Evolutionary conservation across 768 basidiomycete genomes (phyloP), one percentile per base, ranked within the genome.

Genomic region (Russula olivacea): DNA sequence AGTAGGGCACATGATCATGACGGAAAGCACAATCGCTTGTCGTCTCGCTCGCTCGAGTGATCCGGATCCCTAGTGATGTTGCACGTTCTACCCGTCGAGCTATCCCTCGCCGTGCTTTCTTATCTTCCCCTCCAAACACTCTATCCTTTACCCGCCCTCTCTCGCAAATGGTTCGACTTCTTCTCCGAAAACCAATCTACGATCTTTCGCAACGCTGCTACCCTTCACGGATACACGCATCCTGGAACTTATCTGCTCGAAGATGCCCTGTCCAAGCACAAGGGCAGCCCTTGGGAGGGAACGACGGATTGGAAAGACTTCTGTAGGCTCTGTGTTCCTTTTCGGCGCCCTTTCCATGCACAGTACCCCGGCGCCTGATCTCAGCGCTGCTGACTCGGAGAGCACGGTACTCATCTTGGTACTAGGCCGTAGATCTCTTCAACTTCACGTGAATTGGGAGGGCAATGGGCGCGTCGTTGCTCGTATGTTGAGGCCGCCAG

Each of bases 171-270:
- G 81, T 72, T 77, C 43, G 47, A 70, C 19, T 79, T 89, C 61
- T 68, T 87, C 43, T 49, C 71, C 9, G 63, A 63, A 15, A 80
- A 91, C 68, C 76, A 82, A 68, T 70, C 71, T 2, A 68, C 75
- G 1, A 76, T 91, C n/a, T 89, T 83, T 69, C 83, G 78, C 64
- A 75, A 80, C 25, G 83, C 82, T 7, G 83, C 87, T 0, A 63
- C 77, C 53, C 68, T 80, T 15, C 83, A 86, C 66, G 75, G 74
- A 28, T 85, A 81, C 69, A 71, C 79, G 21, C 63, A 71, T 34
- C 72, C 74, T 6, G 67, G 65, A 0, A 59, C 68, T 2, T 64
- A 67, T 12, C 36, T 72, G 17, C 65, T 79, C 28, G 68, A 74
- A 19, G 71, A 79, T 36, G 72, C 75, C 9, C 66, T 68, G 28